These are phyloP conservation scores for Penicillium psychrofluorescens DNA, from an alignment of 495 filamentous ascomycete species.

Conservation along the genomic window DNA sequence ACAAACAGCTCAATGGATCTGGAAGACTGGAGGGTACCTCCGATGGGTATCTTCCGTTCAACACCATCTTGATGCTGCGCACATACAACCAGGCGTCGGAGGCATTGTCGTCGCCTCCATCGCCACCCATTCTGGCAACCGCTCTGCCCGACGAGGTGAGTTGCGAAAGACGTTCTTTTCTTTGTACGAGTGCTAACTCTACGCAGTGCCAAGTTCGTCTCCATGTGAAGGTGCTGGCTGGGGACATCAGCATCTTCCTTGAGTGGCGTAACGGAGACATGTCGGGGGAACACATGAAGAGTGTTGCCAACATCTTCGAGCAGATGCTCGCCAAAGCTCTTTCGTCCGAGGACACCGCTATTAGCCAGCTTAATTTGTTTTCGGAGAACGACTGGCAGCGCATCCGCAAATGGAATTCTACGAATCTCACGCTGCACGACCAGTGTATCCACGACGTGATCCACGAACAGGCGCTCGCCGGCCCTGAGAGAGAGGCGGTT, in stretches of 20 bases:
- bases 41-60: slow-evolving; percentile 22
- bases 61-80: slow-evolving; percentile 35
- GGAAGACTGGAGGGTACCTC: slow-evolving; percentile 3
- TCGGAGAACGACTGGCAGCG: slow-evolving; percentile 34
- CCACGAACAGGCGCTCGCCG: slow-evolving; percentile 26
- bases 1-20: slow-evolving; percentile 6
- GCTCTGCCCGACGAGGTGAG: slow-evolving; percentile 30
- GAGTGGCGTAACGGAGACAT: slow-evolving; percentile 41
- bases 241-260: slow-evolving; percentile 37
- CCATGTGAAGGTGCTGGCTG: slow-evolving; percentile 35
- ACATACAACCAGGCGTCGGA: slow-evolving; percentile 15
- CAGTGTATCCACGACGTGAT: slow-evolving; percentile 48
- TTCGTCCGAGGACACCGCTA: slow-evolving; percentile 19
- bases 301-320: slow-evolving; percentile 32
- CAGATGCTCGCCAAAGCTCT: slow-evolving; percentile 22
- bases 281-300: slow-evolving; percentile 37
- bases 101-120: slow-evolving; percentile 4
- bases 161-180: not conserved
- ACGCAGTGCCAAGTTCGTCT: slow-evolving; percentile 37
- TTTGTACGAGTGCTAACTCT: not conserved
- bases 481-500: slow-evolving; percentile 39
- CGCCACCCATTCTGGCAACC: slow-evolving; percentile 19
- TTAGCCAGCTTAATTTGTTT: slow-evolving; percentile 28
- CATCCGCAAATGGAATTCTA: slow-evolving; percentile 34
- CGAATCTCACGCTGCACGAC: slow-evolving; percentile 25